phyloP scores from a whole-genome alignment of 1,284 basidiomycete genomes.

The Melampsora abietis-canadensis region DNA sequence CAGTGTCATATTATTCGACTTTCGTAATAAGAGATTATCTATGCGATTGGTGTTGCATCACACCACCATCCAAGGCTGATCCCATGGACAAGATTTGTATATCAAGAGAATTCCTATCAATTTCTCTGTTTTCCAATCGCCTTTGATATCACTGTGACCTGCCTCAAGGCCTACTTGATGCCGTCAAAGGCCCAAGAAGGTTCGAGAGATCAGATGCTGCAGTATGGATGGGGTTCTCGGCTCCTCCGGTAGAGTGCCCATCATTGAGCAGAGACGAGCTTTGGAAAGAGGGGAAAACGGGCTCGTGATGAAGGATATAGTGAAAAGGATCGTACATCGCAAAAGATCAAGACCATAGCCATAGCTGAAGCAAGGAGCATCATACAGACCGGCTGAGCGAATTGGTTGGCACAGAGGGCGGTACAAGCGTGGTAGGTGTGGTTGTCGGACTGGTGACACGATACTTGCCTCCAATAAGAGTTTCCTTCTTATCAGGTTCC shows the following conservation, averaged over 20 bases:
- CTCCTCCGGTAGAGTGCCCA: neutral
- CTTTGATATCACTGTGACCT: conserved; percentile 89
- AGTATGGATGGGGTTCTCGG: neutral
- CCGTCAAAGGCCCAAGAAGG: conserved; percentile 83
- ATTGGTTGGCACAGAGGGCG: conserved; percentile 73
- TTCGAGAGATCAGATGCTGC: conserved; percentile 59
- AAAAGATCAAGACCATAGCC: conserved; percentile 85
- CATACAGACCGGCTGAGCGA: conserved; percentile 76
- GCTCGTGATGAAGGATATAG: conserved; percentile 65
- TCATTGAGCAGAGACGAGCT: neutral
- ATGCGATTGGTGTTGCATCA: conserved; percentile 63
- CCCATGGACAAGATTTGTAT: conserved; percentile 82
- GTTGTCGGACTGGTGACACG: conserved; percentile 42
- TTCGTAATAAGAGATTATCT: neutral
- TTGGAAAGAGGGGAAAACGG: conserved; percentile 47
- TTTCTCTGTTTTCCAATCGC: conserved; percentile 77
- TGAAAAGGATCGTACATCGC: conserved; percentile 69
- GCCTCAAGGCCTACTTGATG: conserved; percentile 94
- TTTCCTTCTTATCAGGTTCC: conserved; percentile 44
- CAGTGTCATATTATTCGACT: neutral
- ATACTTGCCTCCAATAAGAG: conserved; percentile 43
- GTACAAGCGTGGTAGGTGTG: conserved; percentile 61
- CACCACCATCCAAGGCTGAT: conserved; percentile 98
- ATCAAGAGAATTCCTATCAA: conserved; percentile 75
- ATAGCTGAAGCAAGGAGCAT: conserved; percentile 68